phyloP scores from a whole-genome alignment of 768 basidiomycete species.

The Pulveroboletus sp. region DNA sequence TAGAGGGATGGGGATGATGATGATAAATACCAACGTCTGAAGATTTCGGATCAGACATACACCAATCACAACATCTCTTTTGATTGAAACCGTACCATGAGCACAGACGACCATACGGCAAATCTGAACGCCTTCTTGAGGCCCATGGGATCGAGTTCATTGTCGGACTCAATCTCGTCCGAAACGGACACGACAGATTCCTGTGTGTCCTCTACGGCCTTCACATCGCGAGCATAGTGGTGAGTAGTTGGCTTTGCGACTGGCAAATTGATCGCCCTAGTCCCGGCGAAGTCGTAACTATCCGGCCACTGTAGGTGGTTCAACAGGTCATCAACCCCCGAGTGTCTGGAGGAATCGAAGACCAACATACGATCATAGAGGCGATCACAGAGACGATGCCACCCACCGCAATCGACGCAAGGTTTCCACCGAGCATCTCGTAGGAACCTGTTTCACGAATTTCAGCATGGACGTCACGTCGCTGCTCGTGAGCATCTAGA shows the following conservation, averaged over 20 bases:
- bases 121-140: conserved; percentile 76
- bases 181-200: conserved; percentile 35
- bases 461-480: background rate
- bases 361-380: conserved; percentile 55
- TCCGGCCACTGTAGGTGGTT: conserved; percentile 58
- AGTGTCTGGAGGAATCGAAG: background rate
- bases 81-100: conserved; percentile 44
- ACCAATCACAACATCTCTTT: background rate
- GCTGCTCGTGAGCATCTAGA: conserved; percentile 14
- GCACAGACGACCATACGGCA: conserved; percentile 69
- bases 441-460: conserved; percentile 35
- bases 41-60: background rate
- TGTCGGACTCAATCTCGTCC: conserved; percentile 37
- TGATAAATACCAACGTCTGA: conserved; percentile 58
- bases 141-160: conserved; percentile 59
- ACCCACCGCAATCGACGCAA: conserved; percentile 79
- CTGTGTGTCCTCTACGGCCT: conserved; percentile 31
- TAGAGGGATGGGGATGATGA: conserved; percentile 79
- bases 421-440: conserved; percentile 85
- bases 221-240: conserved; percentile 21
- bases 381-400: conserved; percentile 65
- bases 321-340: background rate
- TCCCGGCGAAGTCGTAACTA: conserved; percentile 74
- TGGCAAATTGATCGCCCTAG: conserved; percentile 67
- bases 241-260: conserved; percentile 9